These are phyloP conservation scores for Pythium volutum DNA, from an alignment of 352 stramenopile species.

Conservation along the genomic window DNA sequence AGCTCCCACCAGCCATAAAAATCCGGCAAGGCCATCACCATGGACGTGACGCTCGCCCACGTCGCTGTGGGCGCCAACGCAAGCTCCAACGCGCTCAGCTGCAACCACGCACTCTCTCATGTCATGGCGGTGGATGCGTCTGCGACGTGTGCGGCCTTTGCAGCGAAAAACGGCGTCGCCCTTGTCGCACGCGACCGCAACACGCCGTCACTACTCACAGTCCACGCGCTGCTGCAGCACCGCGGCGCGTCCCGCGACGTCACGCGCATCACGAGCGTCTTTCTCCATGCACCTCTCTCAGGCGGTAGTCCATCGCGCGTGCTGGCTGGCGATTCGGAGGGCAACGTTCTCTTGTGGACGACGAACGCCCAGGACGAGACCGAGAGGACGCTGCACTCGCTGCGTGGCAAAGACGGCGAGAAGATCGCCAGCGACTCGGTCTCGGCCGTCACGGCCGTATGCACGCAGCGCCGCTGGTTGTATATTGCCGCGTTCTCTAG, in stretches of 20 bases:
- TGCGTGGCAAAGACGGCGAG: neutral
- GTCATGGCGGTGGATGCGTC: neutral
- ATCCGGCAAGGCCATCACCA: neutral
- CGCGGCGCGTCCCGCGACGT: constrained; percentile 20
- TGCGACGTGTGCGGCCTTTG: constrained; percentile 37
- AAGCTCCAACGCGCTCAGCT: constrained; percentile 45
- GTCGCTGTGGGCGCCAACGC: constrained; percentile 55
- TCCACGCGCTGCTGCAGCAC: constrained; percentile 50
- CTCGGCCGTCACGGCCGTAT: constrained; percentile 29
- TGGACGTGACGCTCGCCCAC: constrained; percentile 36
- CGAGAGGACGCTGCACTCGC: constrained; percentile 24
- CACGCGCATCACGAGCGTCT: constrained; percentile 48
- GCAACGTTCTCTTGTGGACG: constrained; percentile 59
- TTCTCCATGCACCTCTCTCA: constrained; percentile 24
- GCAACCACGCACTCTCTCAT: constrained; percentile 11
- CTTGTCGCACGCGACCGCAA: constrained; percentile 26
- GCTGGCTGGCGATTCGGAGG: constrained; percentile 60
- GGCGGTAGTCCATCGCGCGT: constrained; percentile 22
- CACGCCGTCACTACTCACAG: constrained; percentile 20
- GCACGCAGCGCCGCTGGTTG: constrained; percentile 34
- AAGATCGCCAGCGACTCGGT: constrained; percentile 36
- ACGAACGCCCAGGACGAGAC: neutral
- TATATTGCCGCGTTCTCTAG: constrained; percentile 49
- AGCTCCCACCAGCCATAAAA: neutral
- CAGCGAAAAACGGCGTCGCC: constrained; percentile 45